These are phyloP conservation scores for Candida oleophila DNA, from an alignment of 805 yeast genomes.

Conservation along the genomic window DNA sequence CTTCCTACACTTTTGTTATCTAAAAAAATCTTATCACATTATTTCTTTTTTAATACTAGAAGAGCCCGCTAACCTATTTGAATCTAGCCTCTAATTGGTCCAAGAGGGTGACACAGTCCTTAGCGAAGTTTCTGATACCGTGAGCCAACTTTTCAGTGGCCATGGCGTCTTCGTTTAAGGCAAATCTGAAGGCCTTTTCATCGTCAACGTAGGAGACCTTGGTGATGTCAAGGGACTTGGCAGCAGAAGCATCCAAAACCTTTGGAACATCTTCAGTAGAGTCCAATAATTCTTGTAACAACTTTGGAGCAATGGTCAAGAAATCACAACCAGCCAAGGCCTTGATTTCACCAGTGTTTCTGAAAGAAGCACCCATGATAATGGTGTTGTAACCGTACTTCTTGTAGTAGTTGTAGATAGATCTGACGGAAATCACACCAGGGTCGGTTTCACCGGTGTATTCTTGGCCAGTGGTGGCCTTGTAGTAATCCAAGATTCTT, in stretches of 20 bases:
- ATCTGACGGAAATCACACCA: conserved; percentile 89
- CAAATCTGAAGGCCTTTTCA: conserved; percentile 88
- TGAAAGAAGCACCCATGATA: conserved; percentile 99
- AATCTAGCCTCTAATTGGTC: conserved; percentile 61
- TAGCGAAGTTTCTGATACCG: conserved; percentile 97
- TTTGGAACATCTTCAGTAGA: conserved; percentile 79
- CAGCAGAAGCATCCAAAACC: conserved; percentile 68
- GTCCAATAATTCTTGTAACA: conserved; percentile 84
- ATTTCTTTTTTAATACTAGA: conserved; percentile 3
- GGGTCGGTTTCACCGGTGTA: conserved; percentile 86
- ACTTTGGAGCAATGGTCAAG: conserved; percentile 91
- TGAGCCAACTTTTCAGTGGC: conserved; percentile 96
- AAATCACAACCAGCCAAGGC: conserved; percentile 97
- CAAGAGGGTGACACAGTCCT: conserved; percentile 82
- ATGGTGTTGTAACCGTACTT: conserved; percentile 94
- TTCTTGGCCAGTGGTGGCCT: conserved; percentile 86
- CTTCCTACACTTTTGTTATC: no score
- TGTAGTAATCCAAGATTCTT: conserved; percentile 98
- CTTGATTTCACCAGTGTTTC: conserved; percentile 90
- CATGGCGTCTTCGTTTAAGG: conserved; percentile 94
- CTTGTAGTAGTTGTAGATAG: conserved; percentile 96
- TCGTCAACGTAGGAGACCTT: conserved; percentile 82
- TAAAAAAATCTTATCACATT: not conserved
- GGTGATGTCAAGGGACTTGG: conserved; percentile 49
- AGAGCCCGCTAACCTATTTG: conserved; percentile 25